A percentile compares a stretch with the other conserved stretches of the same genome.
These are phyloP conservation scores for Pseudogymnoascus sp. DNA, from an alignment of 2,329 filamentous ascomycete species.

Conservation along the genomic window DNA sequence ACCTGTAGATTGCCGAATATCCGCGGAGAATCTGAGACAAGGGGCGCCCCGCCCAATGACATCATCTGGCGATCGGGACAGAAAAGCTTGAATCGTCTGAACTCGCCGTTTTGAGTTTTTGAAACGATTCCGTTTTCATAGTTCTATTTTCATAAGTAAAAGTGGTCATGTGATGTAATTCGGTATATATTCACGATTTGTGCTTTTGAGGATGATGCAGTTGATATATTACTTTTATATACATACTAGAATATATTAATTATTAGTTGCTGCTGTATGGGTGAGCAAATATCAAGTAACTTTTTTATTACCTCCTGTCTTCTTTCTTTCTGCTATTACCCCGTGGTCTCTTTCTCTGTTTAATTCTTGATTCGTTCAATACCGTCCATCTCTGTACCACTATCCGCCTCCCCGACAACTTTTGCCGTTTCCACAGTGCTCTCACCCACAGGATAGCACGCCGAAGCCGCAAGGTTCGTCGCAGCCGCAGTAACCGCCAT, in stretches of 20 bases:
- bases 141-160: not conserved
- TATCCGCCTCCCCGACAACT: not conserved
- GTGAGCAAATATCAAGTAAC: not conserved
- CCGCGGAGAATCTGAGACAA: conserved; percentile 2
- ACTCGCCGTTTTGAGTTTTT: not conserved
- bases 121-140: not conserved
- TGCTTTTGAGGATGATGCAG: not conserved
- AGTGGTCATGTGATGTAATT: not conserved
- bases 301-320: not conserved
- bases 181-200: not conserved
- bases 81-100: conserved; percentile 1
- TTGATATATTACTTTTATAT: not conserved
- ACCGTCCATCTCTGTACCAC: not conserved
- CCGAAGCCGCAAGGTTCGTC: not conserved
- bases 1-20: not conserved
- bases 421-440: not conserved
- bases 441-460: not conserved
- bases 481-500: not conserved
- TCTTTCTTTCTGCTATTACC: not conserved
- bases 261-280: not conserved
- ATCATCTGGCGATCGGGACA: not conserved
- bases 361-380: not conserved
- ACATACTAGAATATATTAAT: not conserved
- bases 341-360: not conserved
- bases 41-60: not conserved